phyloP scores from a whole-genome alignment of 371 early-diverging fungal genomes.

The Rhizopus delemar region DNA sequence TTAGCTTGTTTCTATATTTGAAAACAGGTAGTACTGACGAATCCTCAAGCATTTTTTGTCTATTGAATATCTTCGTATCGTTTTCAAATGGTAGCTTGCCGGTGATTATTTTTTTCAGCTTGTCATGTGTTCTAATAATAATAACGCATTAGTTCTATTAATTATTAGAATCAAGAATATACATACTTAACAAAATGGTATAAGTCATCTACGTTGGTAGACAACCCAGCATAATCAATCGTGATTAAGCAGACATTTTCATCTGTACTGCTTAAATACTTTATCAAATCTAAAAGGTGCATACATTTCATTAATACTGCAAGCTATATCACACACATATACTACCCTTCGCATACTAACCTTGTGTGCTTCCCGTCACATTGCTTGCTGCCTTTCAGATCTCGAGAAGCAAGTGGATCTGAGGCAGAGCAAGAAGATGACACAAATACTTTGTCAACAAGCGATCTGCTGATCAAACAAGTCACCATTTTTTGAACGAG shows the following conservation, averaged over 20 bases:
- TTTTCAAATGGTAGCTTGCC: too few relatives aligned
- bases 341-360: not conserved
- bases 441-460: slow-evolving; percentile 23
- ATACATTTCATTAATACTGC: not conserved
- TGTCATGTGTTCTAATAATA: not conserved
- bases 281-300: not conserved
- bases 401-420: slow-evolving; percentile 19
- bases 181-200: slow-evolving; percentile 16
- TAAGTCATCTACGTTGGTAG: slow-evolving; percentile 19
- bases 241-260: slow-evolving; percentile 14
- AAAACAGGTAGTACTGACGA: too few relatives aligned
- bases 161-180: not conserved
- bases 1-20: too few relatives aligned
- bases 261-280: not conserved
- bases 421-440: slow-evolving; percentile 20
- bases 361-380: not conserved
- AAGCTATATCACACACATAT: not conserved
- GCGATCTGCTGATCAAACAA: slow-evolving; percentile 17
- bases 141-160: not conserved
- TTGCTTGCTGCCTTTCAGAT: not conserved
- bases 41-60: too few relatives aligned
- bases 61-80: too few relatives aligned
- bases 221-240: slow-evolving; percentile 22
- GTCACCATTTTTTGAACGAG: slow-evolving; percentile 19
- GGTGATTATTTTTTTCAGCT: too few relatives aligned